These are phyloP conservation scores for Cryptococcus wingfieldii DNA, from an alignment of 1,284 basidiomycete species.

Conservation along the genomic window DNA sequence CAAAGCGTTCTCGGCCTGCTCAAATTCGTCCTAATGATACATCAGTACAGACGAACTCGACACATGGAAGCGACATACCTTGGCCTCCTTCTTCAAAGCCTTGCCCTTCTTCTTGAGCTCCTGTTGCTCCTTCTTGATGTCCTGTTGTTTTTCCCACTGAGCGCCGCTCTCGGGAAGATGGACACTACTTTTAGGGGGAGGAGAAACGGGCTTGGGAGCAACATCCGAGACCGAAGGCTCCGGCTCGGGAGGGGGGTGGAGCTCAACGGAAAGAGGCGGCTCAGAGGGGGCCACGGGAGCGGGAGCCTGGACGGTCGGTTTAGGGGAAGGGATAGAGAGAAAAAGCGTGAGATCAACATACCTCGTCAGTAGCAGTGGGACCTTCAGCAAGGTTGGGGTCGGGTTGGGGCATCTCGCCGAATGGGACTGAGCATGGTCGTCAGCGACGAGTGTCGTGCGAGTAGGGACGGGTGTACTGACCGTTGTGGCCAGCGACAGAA, in stretches of 20 bases:
- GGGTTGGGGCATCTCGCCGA: constrained; percentile 44
- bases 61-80: constrained; percentile 39
- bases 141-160: constrained; percentile 18
- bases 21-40: constrained; percentile 37
- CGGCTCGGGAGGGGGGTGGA: constrained; percentile 22
- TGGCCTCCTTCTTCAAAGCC: constrained; percentile 54
- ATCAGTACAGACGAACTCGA: background rate
- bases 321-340: background rate
- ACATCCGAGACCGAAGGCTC: constrained; percentile 31
- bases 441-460: background rate
- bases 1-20: constrained; percentile 58
- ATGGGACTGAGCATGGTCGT: constrained; percentile 30
- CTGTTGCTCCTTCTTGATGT: constrained; percentile 53
- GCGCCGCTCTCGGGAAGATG: constrained; percentile 27
- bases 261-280: constrained; percentile 16
- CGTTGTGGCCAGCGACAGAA: constrained; percentile 40
- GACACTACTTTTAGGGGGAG: constrained; percentile 25
- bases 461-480: constrained; percentile 17
- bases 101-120: constrained; percentile 54
- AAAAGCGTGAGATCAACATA: background rate
- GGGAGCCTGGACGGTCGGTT: constrained; percentile 25
- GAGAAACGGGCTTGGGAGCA: constrained; percentile 24
- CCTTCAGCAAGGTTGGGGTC: constrained; percentile 44
- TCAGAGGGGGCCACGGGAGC: constrained; percentile 19
- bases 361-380: constrained; percentile 9